phyloP scores from a whole-genome alignment of 768 basidiomycete species.

The Phanerochaete carnosa region DNA sequence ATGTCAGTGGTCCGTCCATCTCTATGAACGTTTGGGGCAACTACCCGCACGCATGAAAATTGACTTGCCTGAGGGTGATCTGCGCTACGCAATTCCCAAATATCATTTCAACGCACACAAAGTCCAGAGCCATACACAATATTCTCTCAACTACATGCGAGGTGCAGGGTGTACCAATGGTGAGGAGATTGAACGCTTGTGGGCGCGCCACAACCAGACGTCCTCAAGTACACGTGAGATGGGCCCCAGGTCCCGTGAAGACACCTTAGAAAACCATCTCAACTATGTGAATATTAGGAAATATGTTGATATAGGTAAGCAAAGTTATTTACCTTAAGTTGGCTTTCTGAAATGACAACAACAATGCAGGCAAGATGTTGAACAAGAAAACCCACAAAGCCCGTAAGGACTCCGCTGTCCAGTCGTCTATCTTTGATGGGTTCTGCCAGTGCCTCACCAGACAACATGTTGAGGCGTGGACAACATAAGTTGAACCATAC shows the following conservation, averaged over 20 bases:
- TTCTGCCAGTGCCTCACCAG: background rate
- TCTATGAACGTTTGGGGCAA: slow-evolving; percentile 6
- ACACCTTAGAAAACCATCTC: slow-evolving; percentile 35
- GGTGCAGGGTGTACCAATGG: slow-evolving; percentile 30
- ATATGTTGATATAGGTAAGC: slow-evolving; percentile 20
- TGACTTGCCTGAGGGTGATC: background rate
- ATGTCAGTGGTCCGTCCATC: slow-evolving; percentile 18
- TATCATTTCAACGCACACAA: slow-evolving; percentile 37
- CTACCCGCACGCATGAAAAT: background rate
- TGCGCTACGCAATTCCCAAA: slow-evolving; percentile 28
- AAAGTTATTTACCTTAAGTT: too few relatives aligned
- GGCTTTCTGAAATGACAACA: too few relatives aligned
- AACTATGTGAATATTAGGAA: slow-evolving; percentile 38
- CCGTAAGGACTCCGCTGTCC: background rate
- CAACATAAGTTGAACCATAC: slow-evolving; percentile 17
- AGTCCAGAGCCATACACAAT: slow-evolving; percentile 25
- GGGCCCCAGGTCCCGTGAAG: slow-evolving; percentile 29
- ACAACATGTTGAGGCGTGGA: slow-evolving; percentile 17
- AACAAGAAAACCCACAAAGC: background rate
- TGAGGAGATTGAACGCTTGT: slow-evolving; percentile 34
- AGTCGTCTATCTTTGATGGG: background rate
- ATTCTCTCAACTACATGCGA: slow-evolving; percentile 27
- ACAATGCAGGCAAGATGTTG: background rate
- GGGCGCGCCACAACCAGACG: slow-evolving; percentile 32
- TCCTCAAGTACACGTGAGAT: slow-evolving; percentile 34